Percentiles rank a stretch among this genome's conserved stretches.
Evolutionary conservation across 306 rosid genomes (phyloP).

Genomic region (Carpinus viminea): DNA sequence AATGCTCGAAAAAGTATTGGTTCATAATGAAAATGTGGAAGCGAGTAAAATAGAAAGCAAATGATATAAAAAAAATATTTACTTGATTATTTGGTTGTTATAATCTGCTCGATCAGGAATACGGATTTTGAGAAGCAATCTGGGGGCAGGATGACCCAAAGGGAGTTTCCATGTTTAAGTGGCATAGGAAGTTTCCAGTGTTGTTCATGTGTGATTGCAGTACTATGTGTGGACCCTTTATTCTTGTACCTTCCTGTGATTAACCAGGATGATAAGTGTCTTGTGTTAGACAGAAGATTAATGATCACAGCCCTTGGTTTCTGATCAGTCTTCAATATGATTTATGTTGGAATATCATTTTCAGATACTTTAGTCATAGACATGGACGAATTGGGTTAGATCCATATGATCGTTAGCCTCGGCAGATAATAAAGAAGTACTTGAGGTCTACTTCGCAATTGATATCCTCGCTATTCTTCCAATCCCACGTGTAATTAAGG

Average conservation of each 20-base stretch:
- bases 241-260: constrained; percentile 82
- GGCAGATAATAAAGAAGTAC: background rate
- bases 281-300: constrained; percentile 61
- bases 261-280: constrained; percentile 55
- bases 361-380: constrained; percentile 36
- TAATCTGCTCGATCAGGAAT: background rate
- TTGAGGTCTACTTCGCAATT: background rate
- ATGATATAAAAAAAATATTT: too few relatives aligned
- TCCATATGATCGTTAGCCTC: too few relatives aligned
- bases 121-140: background rate
- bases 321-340: constrained; percentile 73
- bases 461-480: constrained; percentile 56
- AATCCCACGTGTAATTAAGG: constrained; percentile 82
- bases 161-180: constrained; percentile 68
- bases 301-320: constrained; percentile 58
- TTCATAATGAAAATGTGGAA: too few relatives aligned
- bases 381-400: background rate
- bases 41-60: too few relatives aligned
- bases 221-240: constrained; percentile 74
- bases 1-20: too few relatives aligned
- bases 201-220: constrained; percentile 72
- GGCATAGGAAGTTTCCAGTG: constrained; percentile 78
- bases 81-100: too few relatives aligned
- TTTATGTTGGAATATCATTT: constrained; percentile 71
- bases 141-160: background rate